phyloP scores from a whole-genome alignment of 2,329 filamentous ascomycete genomes.

The Ophiostoma ulmi region DNA sequence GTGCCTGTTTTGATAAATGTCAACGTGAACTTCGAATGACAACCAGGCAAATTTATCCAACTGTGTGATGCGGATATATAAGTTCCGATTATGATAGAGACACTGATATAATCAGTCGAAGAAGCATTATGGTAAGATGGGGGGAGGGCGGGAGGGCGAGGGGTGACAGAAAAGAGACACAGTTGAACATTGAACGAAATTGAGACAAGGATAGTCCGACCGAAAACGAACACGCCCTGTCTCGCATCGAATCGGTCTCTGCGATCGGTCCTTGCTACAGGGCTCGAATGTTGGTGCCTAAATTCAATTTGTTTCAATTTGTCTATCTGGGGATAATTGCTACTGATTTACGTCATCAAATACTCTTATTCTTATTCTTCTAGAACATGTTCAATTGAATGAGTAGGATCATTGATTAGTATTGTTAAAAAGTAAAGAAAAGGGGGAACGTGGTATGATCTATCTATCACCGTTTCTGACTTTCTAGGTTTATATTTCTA shows the following conservation, averaged over 20 bases:
- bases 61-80: background rate
- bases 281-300: background rate
- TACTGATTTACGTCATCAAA: background rate
- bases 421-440: background rate
- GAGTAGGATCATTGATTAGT: background rate
- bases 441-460: background rate
- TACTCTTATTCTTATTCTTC: background rate
- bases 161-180: background rate
- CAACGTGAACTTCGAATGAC: too few species aligned
- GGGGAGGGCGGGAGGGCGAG: background rate
- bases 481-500: background rate
- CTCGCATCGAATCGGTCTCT: background rate
- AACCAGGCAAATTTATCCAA: background rate
- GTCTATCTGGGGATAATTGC: background rate
- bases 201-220: conserved; percentile 1
- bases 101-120: background rate
- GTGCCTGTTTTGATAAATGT: too few species aligned
- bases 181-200: background rate
- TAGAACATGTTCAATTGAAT: background rate
- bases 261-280: background rate
- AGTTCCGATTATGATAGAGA: background rate
- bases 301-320: background rate
- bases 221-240: background rate
- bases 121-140: background rate
- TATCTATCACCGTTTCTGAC: background rate